A percentile compares a stretch with the other conserved stretches of the same genome.
These are phyloP conservation scores for Cicer pinnatifidum DNA, from an alignment of 306 rosid genomes.

Conservation along the genomic window DNA sequence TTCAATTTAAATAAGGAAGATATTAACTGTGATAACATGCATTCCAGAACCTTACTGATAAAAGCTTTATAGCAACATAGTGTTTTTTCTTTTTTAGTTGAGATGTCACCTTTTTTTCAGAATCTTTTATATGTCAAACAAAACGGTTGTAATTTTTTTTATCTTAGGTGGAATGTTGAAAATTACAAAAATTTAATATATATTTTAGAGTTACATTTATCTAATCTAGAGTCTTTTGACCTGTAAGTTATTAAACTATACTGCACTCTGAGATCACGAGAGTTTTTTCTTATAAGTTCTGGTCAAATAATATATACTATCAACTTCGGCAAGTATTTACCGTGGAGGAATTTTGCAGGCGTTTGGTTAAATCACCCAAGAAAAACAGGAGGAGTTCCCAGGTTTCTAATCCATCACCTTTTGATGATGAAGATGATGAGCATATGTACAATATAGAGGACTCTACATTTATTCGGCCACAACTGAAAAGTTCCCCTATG, in stretches of 20 bases:
- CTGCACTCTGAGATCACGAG: conserved; percentile 31
- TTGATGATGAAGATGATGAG: conserved; percentile 58
- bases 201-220: conserved; percentile 20
- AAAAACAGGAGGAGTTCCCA: conserved; percentile 56
- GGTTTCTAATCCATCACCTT: conserved; percentile 56
- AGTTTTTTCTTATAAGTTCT: conserved; percentile 23
- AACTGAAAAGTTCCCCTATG: conserved; percentile 43
- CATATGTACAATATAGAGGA: conserved; percentile 46
- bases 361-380: conserved; percentile 60
- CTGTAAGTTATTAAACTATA: conserved; percentile 6
- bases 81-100: not conserved
- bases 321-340: conserved; percentile 10
- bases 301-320: conserved; percentile 6
- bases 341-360: conserved; percentile 60
- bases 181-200: conserved; percentile 12
- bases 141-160: not conserved
- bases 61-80: not conserved
- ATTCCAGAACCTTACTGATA: conserved; percentile 7
- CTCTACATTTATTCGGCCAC: conserved; percentile 44
- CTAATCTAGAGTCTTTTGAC: conserved; percentile 6
- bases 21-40: not conserved
- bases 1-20: conserved; percentile 2
- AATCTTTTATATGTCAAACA: no score
- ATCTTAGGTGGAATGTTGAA: conserved; percentile 21
- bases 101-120: not conserved